These are phyloP conservation scores for Leccinum boreale DNA, from an alignment of 768 basidiomycete genomes.

Conservation along the genomic window DNA sequence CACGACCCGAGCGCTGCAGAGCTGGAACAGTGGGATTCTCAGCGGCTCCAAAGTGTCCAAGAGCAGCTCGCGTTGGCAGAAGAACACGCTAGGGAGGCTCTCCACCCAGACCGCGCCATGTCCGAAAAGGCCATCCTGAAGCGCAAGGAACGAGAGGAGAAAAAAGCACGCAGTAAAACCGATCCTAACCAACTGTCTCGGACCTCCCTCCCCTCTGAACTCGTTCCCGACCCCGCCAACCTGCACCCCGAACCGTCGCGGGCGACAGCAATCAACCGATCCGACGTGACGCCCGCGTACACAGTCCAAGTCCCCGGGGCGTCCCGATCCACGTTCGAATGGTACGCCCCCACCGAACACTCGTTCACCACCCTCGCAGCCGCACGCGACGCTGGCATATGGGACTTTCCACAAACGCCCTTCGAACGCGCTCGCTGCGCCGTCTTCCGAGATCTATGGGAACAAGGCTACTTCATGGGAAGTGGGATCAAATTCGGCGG, in stretches of 20 bases:
- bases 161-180: slow-evolving; percentile 20
- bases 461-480: slow-evolving; percentile 83
- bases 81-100: slow-evolving; percentile 47
- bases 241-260: slow-evolving; percentile 1
- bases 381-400: slow-evolving; percentile 67
- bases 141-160: slow-evolving; percentile 64
- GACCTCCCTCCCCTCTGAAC: neutral
- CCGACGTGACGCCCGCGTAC: slow-evolving; percentile 27
- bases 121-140: slow-evolving; percentile 67
- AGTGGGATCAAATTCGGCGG: slow-evolving; percentile 93
- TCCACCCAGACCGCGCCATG: slow-evolving; percentile 39
- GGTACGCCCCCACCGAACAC: slow-evolving; percentile 54
- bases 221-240: neutral
- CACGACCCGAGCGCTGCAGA: slow-evolving; percentile 44
- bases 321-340: slow-evolving; percentile 53
- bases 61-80: slow-evolving; percentile 50
- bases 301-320: slow-evolving; percentile 65
- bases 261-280: neutral
- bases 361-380: slow-evolving; percentile 54
- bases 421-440: slow-evolving; percentile 72
- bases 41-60: slow-evolving; percentile 43
- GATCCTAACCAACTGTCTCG: slow-evolving; percentile 6
- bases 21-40: slow-evolving; percentile 51
- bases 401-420: slow-evolving; percentile 67
- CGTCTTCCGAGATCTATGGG: slow-evolving; percentile 79